A percentile compares a stretch with the other conserved stretches of the same genome.
Conservation (phyloP, 108 stramenopile genomes). For the Pseudonitzschia multiseries region DNA sequence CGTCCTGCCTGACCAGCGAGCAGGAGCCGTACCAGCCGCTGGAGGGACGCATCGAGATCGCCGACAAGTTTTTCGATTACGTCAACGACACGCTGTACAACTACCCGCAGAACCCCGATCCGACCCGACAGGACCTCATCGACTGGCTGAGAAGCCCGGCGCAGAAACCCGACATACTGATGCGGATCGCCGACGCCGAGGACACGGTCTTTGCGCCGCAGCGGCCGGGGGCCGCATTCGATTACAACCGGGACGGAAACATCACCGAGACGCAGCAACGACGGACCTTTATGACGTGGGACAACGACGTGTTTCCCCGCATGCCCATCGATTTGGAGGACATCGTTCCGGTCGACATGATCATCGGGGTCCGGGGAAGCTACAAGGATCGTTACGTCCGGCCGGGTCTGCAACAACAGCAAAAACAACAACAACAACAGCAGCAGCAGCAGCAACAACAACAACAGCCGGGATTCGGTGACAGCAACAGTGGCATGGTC, state of each 20-base stretch:
- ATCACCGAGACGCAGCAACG: neutral
- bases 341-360: neutral
- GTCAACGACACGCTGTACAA: slow-evolving; percentile 1
- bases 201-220: neutral
- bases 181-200: neutral
- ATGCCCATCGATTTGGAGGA: neutral
- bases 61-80: slow-evolving; percentile 4
- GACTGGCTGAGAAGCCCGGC: neutral
- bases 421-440: no score
- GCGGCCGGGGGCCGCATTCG: neutral
- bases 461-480: no score
- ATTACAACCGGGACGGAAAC: slow-evolving; percentile 1
- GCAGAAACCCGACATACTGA: neutral
- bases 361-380: neutral
- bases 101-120: neutral
- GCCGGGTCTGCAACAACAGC: no score
- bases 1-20: neutral
- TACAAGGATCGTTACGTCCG: neutral
- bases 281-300: slow-evolving; percentile 5
- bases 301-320: neutral
- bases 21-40: slow-evolving; percentile 3
- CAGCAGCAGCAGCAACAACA: neutral
- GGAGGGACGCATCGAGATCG: neutral
- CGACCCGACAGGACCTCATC: neutral
- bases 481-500: no score